phyloP scores from a whole-genome alignment of 805 yeast genomes.

The Candida cerambycidarum region DNA sequence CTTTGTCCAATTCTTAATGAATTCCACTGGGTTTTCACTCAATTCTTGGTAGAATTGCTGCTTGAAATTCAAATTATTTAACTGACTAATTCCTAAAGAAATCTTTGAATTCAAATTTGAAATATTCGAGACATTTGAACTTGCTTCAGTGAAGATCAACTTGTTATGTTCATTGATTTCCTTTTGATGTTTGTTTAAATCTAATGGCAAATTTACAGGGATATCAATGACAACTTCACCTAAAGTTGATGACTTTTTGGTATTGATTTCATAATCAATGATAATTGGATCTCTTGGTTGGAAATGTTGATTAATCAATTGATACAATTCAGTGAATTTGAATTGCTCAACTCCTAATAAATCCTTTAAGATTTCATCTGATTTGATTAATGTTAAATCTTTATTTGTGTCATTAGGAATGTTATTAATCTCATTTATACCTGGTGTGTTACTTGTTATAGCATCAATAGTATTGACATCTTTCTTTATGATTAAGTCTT shows the following conservation, averaged over 20 bases:
- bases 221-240: slow-evolving; percentile 83
- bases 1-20: slow-evolving; percentile 70
- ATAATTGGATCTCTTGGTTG: slow-evolving; percentile 81
- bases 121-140: slow-evolving; percentile 44
- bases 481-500: slow-evolving; percentile 47
- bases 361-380: slow-evolving; percentile 46
- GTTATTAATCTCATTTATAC: slow-evolving; percentile 17
- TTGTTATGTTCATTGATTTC: slow-evolving; percentile 39
- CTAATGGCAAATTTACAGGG: slow-evolving; percentile 43
- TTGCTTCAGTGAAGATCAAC: slow-evolving; percentile 41
- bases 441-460: slow-evolving; percentile 27
- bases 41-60: slow-evolving; percentile 76
- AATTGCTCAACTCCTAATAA: slow-evolving; percentile 54
- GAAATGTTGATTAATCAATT: slow-evolving; percentile 64
- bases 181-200: slow-evolving; percentile 34
- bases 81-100: slow-evolving; percentile 49
- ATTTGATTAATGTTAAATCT: slow-evolving; percentile 34
- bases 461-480: slow-evolving; percentile 38
- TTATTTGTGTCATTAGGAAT: slow-evolving; percentile 21
- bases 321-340: slow-evolving; percentile 70
- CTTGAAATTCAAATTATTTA: slow-evolving; percentile 59
- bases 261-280: slow-evolving; percentile 71
- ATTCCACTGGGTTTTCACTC: slow-evolving; percentile 73
- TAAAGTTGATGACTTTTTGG: slow-evolving; percentile 72
- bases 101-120: slow-evolving; percentile 44